Percentiles rank a stretch among this genome's conserved stretches.
Evolutionary conservation across 345 rosid species (phyloP).

Genomic region (Rhodamnia rubescens): DNA sequence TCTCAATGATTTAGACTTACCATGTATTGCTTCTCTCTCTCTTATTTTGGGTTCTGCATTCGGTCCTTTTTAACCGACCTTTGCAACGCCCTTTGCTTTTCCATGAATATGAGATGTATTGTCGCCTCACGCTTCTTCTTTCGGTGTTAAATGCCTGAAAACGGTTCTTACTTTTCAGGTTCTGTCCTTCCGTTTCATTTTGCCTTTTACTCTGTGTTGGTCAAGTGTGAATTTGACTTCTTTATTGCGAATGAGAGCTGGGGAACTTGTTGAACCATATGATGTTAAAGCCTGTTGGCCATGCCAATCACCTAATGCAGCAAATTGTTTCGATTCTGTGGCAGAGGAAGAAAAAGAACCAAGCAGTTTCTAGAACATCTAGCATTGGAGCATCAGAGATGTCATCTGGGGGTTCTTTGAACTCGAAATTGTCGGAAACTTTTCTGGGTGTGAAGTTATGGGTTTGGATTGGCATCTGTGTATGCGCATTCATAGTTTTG

Average conservation of each 20-base stretch:
- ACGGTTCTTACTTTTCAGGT: background rate
- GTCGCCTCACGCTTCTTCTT: background rate
- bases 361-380: background rate
- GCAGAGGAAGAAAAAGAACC: background rate
- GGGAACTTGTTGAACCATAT: background rate
- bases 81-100: background rate
- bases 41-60: background rate
- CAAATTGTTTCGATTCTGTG: background rate
- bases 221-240: background rate
- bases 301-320: background rate
- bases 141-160: background rate
- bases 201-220: background rate
- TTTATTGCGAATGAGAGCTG: background rate
- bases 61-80: background rate
- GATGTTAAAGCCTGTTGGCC: background rate
- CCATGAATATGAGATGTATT: background rate
- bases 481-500: constrained; percentile 64
- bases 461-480: constrained; percentile 72
- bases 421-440: constrained; percentile 56
- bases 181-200: constrained; percentile 2
- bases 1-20: background rate
- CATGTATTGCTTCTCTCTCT: background rate
- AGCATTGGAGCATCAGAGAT: constrained; percentile 15
- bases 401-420: constrained; percentile 51
- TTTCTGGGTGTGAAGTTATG: constrained; percentile 75